Evolutionary conservation across 2,329 filamentous ascomycete species (phyloP).

Genomic region (Cordyceps cateniannulata): DNA sequence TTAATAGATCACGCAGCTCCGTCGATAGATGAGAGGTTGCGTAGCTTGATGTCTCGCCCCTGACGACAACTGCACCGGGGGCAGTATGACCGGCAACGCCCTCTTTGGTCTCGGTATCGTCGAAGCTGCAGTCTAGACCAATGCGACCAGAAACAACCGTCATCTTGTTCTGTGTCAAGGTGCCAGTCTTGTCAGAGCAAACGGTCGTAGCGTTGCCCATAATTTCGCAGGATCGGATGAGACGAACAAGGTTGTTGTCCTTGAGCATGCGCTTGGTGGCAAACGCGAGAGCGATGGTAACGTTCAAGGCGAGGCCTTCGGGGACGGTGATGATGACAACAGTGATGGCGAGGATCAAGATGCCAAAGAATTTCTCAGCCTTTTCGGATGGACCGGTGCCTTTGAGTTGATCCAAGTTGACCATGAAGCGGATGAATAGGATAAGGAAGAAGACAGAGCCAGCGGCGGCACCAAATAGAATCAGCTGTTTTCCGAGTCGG

Average conservation of each 20-base stretch:
- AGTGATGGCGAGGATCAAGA: constrained; percentile 52
- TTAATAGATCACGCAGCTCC: constrained; percentile 31
- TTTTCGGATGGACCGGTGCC: constrained; percentile 41
- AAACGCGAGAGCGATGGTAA: constrained; percentile 55
- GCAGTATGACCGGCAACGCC: constrained; percentile 17
- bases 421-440: constrained; percentile 34
- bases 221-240: constrained; percentile 53
- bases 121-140: constrained; percentile 33
- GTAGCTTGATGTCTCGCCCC: constrained; percentile 22
- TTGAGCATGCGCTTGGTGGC: constrained; percentile 57
- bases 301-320: constrained; percentile 54
- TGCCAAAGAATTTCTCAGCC: constrained; percentile 50
- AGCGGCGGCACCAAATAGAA: constrained; percentile 33
- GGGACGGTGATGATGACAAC: constrained; percentile 55
- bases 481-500: constrained; percentile 68
- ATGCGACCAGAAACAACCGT: constrained; percentile 51
- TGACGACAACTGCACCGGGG: constrained; percentile 19
- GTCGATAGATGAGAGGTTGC: constrained; percentile 25
- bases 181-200: constrained; percentile 62
- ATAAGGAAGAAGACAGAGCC: constrained; percentile 36
- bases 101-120: constrained; percentile 25
- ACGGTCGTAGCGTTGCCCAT: constrained; percentile 60
- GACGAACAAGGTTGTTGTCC: constrained; percentile 56
- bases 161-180: constrained; percentile 59
- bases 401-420: constrained; percentile 21